Conservation (phyloP, 2,329 filamentous ascomycete genomes). For the Neodidymelliopsis sp. region DNA sequence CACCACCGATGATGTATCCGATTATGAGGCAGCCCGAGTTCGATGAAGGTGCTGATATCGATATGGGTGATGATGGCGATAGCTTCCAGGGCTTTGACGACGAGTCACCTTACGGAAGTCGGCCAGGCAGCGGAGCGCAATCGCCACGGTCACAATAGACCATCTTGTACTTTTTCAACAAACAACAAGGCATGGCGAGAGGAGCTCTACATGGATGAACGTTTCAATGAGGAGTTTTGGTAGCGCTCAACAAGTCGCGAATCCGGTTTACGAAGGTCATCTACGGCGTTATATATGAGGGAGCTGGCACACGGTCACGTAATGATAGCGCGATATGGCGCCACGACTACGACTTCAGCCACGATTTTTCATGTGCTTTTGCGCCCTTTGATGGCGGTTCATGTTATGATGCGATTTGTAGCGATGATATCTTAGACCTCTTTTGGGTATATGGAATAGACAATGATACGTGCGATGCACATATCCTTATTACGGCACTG, state of each 20-base stretch:
- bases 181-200: too few relatives aligned
- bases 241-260: neutral
- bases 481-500: too few relatives aligned
- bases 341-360: constrained; percentile 18
- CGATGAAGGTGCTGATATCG: constrained; percentile 32
- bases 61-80: constrained; percentile 38
- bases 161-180: too few relatives aligned
- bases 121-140: constrained; percentile 29
- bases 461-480: too few relatives aligned
- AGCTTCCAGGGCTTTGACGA: constrained; percentile 45
- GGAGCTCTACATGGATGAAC: constrained; percentile 3
- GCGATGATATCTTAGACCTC: constrained; percentile 20
- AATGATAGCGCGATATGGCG: constrained; percentile 21
- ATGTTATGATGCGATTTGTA: constrained; percentile 17
- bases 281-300: constrained; percentile 16
- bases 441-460: constrained; percentile 14
- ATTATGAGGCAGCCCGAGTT: constrained; percentile 32
- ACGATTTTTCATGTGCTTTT: constrained; percentile 16
- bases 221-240: constrained; percentile 7
- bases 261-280: neutral
- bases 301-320: constrained; percentile 11
- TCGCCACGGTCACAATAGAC: constrained; percentile 30
- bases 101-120: constrained; percentile 34
- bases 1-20: constrained; percentile 32
- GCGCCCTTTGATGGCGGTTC: neutral